Conservation (phyloP, 306 rosid genomes). For the Fragaria nilgerrensis region DNA sequence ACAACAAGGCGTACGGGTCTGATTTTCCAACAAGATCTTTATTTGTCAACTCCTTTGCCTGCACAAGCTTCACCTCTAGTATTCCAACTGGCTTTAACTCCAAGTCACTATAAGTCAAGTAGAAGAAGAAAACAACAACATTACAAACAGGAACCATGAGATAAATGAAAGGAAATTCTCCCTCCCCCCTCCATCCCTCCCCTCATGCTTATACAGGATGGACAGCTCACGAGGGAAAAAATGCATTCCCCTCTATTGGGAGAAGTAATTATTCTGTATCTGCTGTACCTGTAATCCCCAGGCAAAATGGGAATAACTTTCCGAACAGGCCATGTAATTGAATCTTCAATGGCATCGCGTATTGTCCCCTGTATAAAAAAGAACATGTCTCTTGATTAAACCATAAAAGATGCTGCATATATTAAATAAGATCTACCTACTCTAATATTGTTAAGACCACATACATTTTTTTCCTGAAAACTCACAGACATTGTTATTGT, state of each 20-base stretch:
- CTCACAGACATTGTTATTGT: background rate
- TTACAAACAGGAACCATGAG: slow-evolving; percentile 1
- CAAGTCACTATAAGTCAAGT: slow-evolving; percentile 64
- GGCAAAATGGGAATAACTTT: slow-evolving; percentile 88
- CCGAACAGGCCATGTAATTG: slow-evolving; percentile 94
- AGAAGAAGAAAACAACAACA: slow-evolving; percentile 17
- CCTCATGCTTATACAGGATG: background rate
- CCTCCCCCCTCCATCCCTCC: background rate
- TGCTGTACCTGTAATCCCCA: slow-evolving; percentile 85
- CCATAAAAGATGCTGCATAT: slow-evolving; percentile 1
- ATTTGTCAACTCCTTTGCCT: slow-evolving; percentile 90
- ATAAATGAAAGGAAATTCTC: background rate
- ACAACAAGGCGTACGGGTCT: slow-evolving; percentile 81
- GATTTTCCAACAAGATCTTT: slow-evolving; percentile 94
- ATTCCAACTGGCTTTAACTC: slow-evolving; percentile 92
- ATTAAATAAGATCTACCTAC: background rate
- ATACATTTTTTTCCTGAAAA: background rate
- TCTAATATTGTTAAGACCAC: background rate
- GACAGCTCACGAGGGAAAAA: background rate
- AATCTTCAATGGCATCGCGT: slow-evolving; percentile 92
- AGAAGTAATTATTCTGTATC: background rate
- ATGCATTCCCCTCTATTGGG: background rate
- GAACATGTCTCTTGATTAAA: slow-evolving; percentile 18
- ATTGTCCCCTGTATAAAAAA: slow-evolving; percentile 61
- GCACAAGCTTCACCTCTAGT: slow-evolving; percentile 96